A percentile compares a stretch with the other conserved stretches of the same genome.
Evolutionary conservation across 2,329 filamentous ascomycete species (phyloP).

Genomic region (Alternaria gansuensis): DNA sequence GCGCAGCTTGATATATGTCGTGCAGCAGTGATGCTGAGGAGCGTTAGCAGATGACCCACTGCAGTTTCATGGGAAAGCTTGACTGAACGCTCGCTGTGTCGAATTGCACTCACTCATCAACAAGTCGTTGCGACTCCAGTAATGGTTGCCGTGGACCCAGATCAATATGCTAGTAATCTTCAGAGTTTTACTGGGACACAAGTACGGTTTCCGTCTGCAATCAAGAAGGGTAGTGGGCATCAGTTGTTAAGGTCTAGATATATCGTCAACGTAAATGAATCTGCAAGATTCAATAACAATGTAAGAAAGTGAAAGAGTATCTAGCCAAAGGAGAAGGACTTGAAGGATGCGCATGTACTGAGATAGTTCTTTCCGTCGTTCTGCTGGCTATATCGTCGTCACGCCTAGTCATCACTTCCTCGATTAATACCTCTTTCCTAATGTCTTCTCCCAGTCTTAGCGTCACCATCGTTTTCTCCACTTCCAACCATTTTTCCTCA

Average conservation of each 20-base stretch:
- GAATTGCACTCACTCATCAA: neutral
- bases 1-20: slow-evolving; percentile 10
- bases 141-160: neutral
- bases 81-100: neutral
- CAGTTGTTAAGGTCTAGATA: neutral
- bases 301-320: neutral
- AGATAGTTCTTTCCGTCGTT: neutral
- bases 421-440: neutral
- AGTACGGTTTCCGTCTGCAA: neutral
- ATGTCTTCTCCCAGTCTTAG: neutral
- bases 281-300: neutral
- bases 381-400: neutral
- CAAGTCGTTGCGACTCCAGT: neutral
- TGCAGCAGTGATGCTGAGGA: slow-evolving; percentile 10
- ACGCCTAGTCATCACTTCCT: neutral
- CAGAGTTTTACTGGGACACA: neutral
- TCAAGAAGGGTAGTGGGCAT: neutral
- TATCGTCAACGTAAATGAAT: neutral
- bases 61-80: slow-evolving; percentile 7
- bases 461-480: neutral
- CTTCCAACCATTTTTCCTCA: neutral
- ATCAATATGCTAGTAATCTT: neutral
- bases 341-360: neutral
- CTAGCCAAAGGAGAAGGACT: neutral
- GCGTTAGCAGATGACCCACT: slow-evolving; percentile 4